phyloP scores from a whole-genome alignment of 176 grass and related monocot genomes.

The Saccharum spontaneum region DNA sequence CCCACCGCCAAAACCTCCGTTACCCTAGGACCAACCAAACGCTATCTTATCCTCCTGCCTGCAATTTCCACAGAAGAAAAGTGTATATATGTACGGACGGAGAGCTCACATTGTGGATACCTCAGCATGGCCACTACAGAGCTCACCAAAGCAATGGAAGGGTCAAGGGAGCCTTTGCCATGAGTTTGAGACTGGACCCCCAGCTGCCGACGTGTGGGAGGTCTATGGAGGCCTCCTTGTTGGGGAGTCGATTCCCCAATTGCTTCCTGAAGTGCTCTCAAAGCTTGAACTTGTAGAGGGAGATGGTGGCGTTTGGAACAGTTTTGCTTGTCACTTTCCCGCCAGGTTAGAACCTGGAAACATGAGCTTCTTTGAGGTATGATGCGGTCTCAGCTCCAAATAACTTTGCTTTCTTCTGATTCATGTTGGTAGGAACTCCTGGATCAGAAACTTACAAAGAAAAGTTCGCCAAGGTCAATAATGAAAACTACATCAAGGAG shows the following conservation, averaged over 20 bases:
- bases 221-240: slow-evolving; percentile 32
- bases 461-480: slow-evolving; percentile 31
- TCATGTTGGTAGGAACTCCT: slow-evolving; percentile 13
- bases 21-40: no score
- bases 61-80: background rate
- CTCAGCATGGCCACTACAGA: background rate
- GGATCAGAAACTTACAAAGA: slow-evolving; percentile 6
- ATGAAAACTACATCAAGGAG: slow-evolving; percentile 45
- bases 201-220: slow-evolving; percentile 31
- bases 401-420: background rate
- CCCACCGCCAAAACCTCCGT: no score
- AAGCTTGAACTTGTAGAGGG: slow-evolving; percentile 41
- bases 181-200: slow-evolving; percentile 31
- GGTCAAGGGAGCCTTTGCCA: slow-evolving; percentile 45
- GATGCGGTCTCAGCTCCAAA: background rate
- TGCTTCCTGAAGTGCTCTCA: slow-evolving; percentile 33
- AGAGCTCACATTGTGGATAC: background rate
- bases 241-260: slow-evolving; percentile 9
- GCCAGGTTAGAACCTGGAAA: slow-evolving; percentile 27
- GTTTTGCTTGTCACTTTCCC: slow-evolving; percentile 30
- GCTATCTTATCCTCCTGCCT: no score
- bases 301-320: slow-evolving; percentile 36
- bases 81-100: background rate
- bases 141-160: slow-evolving; percentile 2
- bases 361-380: background rate